Conservation (phyloP, 2,329 filamentous ascomycete genomes). For the Penicillium rolfsii region DNA sequence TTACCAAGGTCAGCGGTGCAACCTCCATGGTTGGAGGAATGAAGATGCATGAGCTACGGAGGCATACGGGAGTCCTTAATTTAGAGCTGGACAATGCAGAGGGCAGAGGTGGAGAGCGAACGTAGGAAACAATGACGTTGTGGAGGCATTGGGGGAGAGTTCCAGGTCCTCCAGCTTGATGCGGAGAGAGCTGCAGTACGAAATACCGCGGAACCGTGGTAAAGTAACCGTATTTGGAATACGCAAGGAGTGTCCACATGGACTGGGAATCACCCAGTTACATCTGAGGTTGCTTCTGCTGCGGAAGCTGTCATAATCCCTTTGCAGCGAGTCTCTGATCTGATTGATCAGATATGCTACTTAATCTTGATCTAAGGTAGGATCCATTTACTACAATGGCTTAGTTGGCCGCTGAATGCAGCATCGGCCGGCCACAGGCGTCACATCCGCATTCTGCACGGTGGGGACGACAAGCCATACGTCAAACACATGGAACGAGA, state of each 20-base stretch:
- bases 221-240: background rate
- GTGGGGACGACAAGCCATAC: slow-evolving; percentile 11
- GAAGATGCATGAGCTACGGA: background rate
- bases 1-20: slow-evolving; percentile 67
- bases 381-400: background rate
- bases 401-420: slow-evolving; percentile 17
- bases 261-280: background rate
- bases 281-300: background rate
- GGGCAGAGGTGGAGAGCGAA: slow-evolving; percentile 2
- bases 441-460: slow-evolving; percentile 24
- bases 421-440: slow-evolving; percentile 9
- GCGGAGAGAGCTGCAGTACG: background rate
- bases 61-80: background rate
- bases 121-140: slow-evolving; percentile 7
- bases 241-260: background rate
- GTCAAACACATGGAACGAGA: background rate
- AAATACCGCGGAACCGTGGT: background rate
- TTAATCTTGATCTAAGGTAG: background rate
- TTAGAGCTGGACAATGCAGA: background rate
- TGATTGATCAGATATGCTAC: background rate
- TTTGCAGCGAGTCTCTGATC: background rate
- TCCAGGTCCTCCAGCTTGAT: background rate
- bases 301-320: background rate
- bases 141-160: slow-evolving; percentile 1
- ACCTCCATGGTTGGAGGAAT: slow-evolving; percentile 62